These are phyloP conservation scores for Penicillium freii DNA, from an alignment of 2,329 filamentous ascomycete genomes.

Conservation along the genomic window DNA sequence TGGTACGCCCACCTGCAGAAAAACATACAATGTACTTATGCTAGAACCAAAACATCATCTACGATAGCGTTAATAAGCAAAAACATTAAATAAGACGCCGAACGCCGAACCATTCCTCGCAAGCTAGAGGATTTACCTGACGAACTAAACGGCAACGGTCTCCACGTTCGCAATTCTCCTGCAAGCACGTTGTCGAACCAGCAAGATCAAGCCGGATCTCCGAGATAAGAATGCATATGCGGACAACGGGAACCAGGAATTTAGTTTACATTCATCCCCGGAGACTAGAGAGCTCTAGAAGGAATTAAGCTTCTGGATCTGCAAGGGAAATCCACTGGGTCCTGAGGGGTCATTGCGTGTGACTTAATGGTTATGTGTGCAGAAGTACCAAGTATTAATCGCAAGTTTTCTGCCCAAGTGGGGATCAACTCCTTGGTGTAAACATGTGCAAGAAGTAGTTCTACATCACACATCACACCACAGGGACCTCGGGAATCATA, in stretches of 20 bases:
- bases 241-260: background rate
- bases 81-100: background rate
- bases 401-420: background rate
- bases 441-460: background rate
- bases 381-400: background rate
- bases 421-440: background rate
- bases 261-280: background rate
- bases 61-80: background rate
- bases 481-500: background rate
- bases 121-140: background rate
- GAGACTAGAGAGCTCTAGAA: constrained; percentile 1
- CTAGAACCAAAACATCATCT: background rate
- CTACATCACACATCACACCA: background rate
- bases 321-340: background rate
- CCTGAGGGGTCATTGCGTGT: background rate
- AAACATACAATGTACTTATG: background rate
- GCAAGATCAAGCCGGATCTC: background rate
- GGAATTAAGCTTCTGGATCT: constrained; percentile 8
- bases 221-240: constrained; percentile 4
- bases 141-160: too few relatives aligned
- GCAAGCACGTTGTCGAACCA: background rate
- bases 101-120: background rate
- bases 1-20: background rate
- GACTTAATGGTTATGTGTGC: background rate
- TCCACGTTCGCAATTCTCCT: background rate